phyloP scores from a whole-genome alignment of 768 basidiomycete species.

The Calocybe cyanea region DNA sequence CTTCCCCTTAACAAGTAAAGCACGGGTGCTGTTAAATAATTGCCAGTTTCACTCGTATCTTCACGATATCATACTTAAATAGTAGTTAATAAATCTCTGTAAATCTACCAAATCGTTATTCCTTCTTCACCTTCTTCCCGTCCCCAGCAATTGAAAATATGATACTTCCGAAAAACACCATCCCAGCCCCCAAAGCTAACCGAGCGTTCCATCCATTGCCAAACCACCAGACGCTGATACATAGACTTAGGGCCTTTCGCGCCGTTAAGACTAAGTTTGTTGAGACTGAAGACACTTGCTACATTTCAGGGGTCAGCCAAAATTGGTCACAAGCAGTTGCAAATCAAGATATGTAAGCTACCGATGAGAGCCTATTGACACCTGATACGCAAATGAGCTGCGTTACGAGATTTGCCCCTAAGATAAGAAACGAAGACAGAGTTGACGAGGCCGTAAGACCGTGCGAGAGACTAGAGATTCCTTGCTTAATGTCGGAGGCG shows the following conservation, averaged over 20 bases:
- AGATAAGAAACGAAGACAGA: slow-evolving; percentile 48
- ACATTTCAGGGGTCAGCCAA: slow-evolving; percentile 4
- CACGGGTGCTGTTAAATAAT: too few relatives aligned
- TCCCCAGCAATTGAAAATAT: slow-evolving; percentile 43
- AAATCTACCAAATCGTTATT: slow-evolving; percentile 3
- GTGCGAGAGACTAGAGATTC: slow-evolving; percentile 44
- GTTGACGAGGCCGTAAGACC: slow-evolving; percentile 27
- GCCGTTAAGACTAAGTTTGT: slow-evolving; percentile 79
- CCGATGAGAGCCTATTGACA: slow-evolving; percentile 78
- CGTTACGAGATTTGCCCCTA: slow-evolving; percentile 62
- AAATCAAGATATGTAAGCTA: slow-evolving; percentile 35
- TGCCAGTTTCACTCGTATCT: too few relatives aligned
- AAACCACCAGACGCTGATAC: slow-evolving; percentile 84
- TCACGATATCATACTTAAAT: too few relatives aligned
- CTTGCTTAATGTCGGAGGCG: slow-evolving; percentile 49
- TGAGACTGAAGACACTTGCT: slow-evolving; percentile 77
- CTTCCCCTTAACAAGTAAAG: too few relatives aligned
- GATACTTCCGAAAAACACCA: slow-evolving; percentile 72
- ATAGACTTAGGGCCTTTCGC: slow-evolving; percentile 77
- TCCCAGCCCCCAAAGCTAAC: slow-evolving; percentile 59
- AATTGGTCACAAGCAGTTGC: neutral
- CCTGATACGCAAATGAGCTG: slow-evolving; percentile 82
- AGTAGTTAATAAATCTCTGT: too few relatives aligned
- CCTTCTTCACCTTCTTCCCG: slow-evolving; percentile 17
- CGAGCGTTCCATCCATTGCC: slow-evolving; percentile 66